These are phyloP conservation scores for Diutina pseudorugosa DNA, from an alignment of 1,139 yeast species.

Conservation along the genomic window DNA sequence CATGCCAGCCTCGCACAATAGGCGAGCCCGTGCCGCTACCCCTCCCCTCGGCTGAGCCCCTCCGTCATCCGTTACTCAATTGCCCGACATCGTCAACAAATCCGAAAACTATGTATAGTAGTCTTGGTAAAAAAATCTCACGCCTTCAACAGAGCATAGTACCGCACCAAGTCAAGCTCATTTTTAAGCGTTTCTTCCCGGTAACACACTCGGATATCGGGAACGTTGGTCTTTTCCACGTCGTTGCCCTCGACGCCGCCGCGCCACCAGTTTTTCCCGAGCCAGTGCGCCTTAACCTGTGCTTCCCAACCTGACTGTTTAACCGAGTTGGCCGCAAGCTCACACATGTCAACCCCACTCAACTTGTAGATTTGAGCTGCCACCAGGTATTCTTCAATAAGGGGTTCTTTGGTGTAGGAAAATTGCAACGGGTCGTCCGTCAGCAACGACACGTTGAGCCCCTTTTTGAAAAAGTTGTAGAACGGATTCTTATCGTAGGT, in stretches of 20 bases:
- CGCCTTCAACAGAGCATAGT: conserved; percentile 25
- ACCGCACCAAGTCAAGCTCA: conserved; percentile 60
- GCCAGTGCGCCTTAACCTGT: conserved; percentile 79
- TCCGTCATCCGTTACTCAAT: too few species aligned
- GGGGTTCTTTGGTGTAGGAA: conserved; percentile 93
- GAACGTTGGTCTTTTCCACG: conserved; percentile 90
- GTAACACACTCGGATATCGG: conserved; percentile 72
- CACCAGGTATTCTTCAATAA: conserved; percentile 93
- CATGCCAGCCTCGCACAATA: not conserved
- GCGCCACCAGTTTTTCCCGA: conserved; percentile 55
- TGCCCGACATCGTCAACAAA: not conserved
- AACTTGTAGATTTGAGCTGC: conserved; percentile 95
- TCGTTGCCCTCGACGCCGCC: conserved; percentile 73
- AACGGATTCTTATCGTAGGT: conserved; percentile 94
- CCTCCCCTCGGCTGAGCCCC: too few species aligned
- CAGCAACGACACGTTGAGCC: conserved; percentile 84
- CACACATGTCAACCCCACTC: conserved; percentile 95
- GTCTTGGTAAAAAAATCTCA: too few species aligned
- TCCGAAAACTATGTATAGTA: too few species aligned
- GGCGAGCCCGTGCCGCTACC: too few species aligned
- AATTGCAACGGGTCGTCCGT: conserved; percentile 71
- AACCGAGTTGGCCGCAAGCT: conserved; percentile 76
- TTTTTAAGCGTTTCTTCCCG: conserved; percentile 71
- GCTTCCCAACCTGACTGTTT: conserved; percentile 88
- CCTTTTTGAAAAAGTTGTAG: conserved; percentile 79